Percentiles rank a stretch among this genome's conserved stretches.
Conservation (phyloP, 805 yeast genomes). For the Metschnikowia santaceciliae region DNA sequence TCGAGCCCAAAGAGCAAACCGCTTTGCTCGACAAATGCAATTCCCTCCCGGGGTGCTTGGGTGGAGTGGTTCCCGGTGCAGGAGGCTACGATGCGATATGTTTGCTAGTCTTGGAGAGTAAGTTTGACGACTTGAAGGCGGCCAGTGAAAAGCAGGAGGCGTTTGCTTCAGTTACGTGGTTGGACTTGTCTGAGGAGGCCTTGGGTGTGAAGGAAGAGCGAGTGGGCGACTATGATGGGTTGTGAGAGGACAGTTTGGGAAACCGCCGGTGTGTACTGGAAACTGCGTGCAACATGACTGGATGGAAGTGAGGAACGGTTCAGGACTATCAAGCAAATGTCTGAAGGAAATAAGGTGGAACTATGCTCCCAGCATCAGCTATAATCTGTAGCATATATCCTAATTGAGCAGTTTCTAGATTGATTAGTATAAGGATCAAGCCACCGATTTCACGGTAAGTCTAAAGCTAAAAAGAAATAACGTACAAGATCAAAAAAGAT, state of each 20-base stretch:
- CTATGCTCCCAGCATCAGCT: too few species aligned
- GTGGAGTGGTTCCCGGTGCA: slow-evolving; percentile 98
- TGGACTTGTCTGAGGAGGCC: slow-evolving; percentile 60
- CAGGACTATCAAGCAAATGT: too few species aligned
- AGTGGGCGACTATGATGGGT: slow-evolving; percentile 28
- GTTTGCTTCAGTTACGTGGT: slow-evolving; percentile 58
- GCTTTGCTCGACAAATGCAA: slow-evolving; percentile 50
- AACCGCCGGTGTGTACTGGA: not conserved
- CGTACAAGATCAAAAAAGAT: too few species aligned
- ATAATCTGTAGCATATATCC: too few species aligned
- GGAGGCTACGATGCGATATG: slow-evolving; percentile 96
- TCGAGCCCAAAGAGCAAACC: slow-evolving; percentile 83
- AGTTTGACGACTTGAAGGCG: slow-evolving; percentile 28
- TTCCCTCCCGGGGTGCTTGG: slow-evolving; percentile 68
- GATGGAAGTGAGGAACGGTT: not conserved
- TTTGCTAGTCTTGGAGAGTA: slow-evolving; percentile 50
- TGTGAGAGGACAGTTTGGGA: slow-evolving; percentile 1
- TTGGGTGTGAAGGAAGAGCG: slow-evolving; percentile 53
- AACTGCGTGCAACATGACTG: not conserved
- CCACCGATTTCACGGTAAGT: too few species aligned
- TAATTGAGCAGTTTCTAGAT: too few species aligned
- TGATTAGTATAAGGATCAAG: too few species aligned
- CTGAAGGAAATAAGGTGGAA: too few species aligned
- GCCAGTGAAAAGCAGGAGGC: slow-evolving; percentile 19
- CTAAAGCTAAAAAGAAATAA: too few species aligned